phyloP scores from a whole-genome alignment of 768 basidiomycete genomes.

The Calocybe gangraenosa region DNA sequence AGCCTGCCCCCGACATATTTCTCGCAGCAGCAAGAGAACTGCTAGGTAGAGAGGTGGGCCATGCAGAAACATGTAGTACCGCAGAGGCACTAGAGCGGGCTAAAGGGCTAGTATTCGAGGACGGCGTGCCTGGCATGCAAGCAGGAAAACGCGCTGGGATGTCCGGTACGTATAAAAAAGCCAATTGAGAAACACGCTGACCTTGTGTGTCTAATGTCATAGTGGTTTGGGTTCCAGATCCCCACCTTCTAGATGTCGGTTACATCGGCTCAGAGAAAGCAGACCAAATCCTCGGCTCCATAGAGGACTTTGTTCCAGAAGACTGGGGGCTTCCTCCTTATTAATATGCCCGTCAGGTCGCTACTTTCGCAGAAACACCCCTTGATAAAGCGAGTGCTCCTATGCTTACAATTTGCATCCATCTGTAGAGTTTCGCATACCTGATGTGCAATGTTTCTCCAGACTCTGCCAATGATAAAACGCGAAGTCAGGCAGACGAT shows the following conservation, averaged over 20 bases:
- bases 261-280: slow-evolving; percentile 46
- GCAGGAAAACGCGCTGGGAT: slow-evolving; percentile 84
- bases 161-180: slow-evolving; percentile 51
- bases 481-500: too few relatives aligned
- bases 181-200: background rate
- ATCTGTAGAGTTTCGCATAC: too few relatives aligned
- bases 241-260: slow-evolving; percentile 53
- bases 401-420: too few relatives aligned
- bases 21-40: slow-evolving; percentile 63
- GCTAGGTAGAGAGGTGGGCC: slow-evolving; percentile 54
- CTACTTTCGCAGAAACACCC: too few relatives aligned
- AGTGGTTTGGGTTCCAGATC: slow-evolving; percentile 88
- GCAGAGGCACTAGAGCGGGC: slow-evolving; percentile 41
- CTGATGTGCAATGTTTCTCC: too few relatives aligned
- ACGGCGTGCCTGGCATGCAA: slow-evolving; percentile 70
- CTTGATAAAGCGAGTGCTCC: too few relatives aligned
- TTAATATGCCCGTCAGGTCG: slow-evolving; percentile 2
- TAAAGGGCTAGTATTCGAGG: slow-evolving; percentile 79
- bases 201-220: slow-evolving; percentile 4
- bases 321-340: slow-evolving; percentile 83
- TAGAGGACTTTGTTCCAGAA: slow-evolving; percentile 76
- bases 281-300: slow-evolving; percentile 54
- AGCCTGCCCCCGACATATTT: slow-evolving; percentile 82
- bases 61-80: slow-evolving; percentile 30
- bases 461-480: too few relatives aligned